These are phyloP conservation scores for Kitagawia praeruptora DNA, from an alignment of 129 eudicot genomes.

Conservation along the genomic window DNA sequence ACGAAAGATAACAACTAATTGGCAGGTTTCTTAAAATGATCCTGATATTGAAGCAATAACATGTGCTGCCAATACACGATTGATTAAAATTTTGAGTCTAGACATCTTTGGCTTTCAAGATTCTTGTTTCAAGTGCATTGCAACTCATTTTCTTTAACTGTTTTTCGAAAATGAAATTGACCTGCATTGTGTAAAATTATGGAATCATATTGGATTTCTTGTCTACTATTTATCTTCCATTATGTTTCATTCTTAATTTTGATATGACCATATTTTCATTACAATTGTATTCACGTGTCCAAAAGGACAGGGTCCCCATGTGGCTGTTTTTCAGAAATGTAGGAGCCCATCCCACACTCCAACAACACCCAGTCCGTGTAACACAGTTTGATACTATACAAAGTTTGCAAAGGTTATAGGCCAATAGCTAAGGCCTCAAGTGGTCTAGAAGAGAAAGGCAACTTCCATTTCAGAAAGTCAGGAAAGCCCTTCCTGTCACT, in stretches of 20 bases:
- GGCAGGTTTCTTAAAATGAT: not conserved
- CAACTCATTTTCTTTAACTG: too few relatives aligned
- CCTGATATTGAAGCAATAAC: not conserved
- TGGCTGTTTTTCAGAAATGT: not conserved
- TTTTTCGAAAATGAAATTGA: not conserved
- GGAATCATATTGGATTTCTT: not conserved
- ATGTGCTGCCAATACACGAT: not conserved
- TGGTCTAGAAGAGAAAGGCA: not conserved
- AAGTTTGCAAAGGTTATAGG: not conserved
- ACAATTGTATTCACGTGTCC: not conserved
- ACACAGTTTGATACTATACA: not conserved
- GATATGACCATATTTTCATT: not conserved
- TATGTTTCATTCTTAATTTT: not conserved
- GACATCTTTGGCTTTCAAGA: not conserved
- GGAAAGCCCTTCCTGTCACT: not conserved
- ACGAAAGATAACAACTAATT: too few relatives aligned
- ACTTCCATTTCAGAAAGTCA: not conserved
- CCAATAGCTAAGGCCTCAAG: not conserved
- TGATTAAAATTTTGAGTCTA: not conserved
- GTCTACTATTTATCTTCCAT: too few relatives aligned
- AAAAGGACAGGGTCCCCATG: not conserved
- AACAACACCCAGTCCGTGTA: not conserved
- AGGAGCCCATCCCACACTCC: not conserved
- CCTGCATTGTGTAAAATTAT: not conserved
- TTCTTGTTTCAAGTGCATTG: not conserved